Conservation (phyloP, 257 asterid genomes). For the Parsonsia alboflavescens region DNA sequence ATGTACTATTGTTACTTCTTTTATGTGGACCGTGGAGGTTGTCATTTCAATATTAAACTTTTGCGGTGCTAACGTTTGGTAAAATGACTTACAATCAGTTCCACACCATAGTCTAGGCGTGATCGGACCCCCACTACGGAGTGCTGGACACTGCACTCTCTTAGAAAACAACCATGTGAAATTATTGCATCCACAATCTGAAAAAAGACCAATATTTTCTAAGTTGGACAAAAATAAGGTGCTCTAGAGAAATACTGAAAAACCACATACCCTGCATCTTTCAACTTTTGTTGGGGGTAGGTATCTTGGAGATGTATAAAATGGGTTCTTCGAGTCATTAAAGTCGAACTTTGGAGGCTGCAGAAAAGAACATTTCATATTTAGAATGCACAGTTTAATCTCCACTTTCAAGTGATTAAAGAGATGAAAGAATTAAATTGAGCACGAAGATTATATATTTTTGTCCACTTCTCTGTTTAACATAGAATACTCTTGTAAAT, state of each 20-base stretch:
- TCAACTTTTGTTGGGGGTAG: constrained; percentile 91
- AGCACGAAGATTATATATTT: background rate
- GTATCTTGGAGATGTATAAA: constrained; percentile 84
- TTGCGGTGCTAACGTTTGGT: background rate
- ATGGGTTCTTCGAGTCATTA: constrained; percentile 77
- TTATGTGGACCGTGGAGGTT: background rate
- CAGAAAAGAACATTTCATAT: constrained; percentile 21
- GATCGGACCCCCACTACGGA: constrained; percentile 86
- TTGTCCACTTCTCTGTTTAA: background rate
- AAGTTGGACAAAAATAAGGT: constrained; percentile 12
- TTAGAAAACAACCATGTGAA: constrained; percentile 90
- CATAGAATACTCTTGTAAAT: background rate
- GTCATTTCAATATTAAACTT: background rate
- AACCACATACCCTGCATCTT: constrained; percentile 65
- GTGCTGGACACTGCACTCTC: constrained; percentile 71
- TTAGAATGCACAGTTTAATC: constrained; percentile 11
- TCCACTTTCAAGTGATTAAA: background rate
- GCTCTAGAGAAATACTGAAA: constrained; percentile 2
- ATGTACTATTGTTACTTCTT: background rate
- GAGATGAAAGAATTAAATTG: background rate
- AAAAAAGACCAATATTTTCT: constrained; percentile 15
- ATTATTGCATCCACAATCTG: constrained; percentile 86
- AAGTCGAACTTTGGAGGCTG: constrained; percentile 80
- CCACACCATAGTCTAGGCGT: constrained; percentile 81
- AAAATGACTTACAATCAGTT: constrained; percentile 51